Base-by-base conservation (phyloP, 2,329 filamentous ascomycete species). In the Fusarium devonianum region DNA sequence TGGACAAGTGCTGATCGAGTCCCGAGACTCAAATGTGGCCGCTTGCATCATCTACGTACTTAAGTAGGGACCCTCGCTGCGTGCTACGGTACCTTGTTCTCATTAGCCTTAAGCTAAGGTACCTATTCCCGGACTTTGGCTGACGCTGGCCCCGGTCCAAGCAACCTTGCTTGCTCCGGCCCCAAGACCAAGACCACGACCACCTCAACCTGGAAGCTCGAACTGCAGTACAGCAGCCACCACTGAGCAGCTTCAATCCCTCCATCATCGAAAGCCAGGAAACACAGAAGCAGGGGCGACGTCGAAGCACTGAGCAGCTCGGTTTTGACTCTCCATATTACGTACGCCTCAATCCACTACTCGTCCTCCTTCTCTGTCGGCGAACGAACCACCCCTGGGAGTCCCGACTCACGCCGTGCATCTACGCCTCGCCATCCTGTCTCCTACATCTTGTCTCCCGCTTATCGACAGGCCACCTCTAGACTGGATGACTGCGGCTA, bases 111-210 rank as follows among this genome's bases (percentile, higher is more conserved):
- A 10, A 35, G 45, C 49, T n/a, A n/a, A n/a, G n/a, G n/a, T n/a
- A n/a, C n/a, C n/a, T 51, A 36, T 52, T 36, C 41, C 37, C 51
- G 37, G 48, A 35, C 30, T 58, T 35, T 28, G 30, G 49, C 46
- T 42, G 45, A 35, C 17, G 36, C 40, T 34, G 37, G 21, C 43
- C 45, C 50, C 45, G 40, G 29, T 25, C 23, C 23, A 28, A 47
- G 46, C 38, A 52, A 60, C 56, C 56, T 58, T 56, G 46, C 52
- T n/a, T n/a, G n/a, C n/a, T n/a, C n/a, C n/a, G n/a, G n/a, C n/a
- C n/a, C 38, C 44, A 28, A 19, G 23, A 50, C 34, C 40, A 19
- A 26, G 11, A 42, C 40, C 40, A 58, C 54, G 29, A 49, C 56
- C 40, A 60, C 50, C 34, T 60, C 56, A 32, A 49, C 56, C 46